Conservation (phyloP, 1,284 basidiomycete genomes). For the Tremellales sp. region DNA sequence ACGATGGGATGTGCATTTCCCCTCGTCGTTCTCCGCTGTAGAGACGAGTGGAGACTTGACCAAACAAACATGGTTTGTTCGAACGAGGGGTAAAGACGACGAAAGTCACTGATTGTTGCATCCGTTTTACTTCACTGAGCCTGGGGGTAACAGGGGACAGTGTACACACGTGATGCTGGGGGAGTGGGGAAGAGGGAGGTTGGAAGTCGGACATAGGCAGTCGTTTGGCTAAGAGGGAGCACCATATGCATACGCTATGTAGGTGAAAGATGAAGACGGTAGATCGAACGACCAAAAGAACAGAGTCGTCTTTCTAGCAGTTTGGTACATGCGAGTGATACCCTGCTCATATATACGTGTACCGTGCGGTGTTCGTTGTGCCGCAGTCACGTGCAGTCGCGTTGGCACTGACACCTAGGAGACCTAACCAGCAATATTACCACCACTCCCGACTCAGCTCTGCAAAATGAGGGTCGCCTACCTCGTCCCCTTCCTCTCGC, state of each 20-base stretch:
- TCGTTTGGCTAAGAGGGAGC: background rate
- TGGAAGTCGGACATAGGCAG: background rate
- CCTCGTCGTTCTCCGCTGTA: constrained; percentile 3
- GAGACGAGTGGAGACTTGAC: background rate
- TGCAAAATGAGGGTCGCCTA: constrained; percentile 2
- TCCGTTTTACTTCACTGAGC: constrained; percentile 42
- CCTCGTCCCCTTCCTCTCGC: constrained; percentile 9
- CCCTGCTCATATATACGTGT: too few relatives aligned
- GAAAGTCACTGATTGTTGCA: constrained; percentile 41
- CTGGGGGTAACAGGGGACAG: constrained; percentile 35
- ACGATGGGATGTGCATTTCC: constrained; percentile 11
- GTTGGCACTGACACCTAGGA: too few relatives aligned
- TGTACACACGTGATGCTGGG: constrained; percentile 41
- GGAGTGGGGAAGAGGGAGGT: background rate
- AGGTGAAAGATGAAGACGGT: too few relatives aligned
- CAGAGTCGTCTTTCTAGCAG: too few relatives aligned
- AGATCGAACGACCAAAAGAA: too few relatives aligned
- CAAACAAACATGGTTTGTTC: background rate
- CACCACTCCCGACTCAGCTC: too few relatives aligned
- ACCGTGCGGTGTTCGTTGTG: too few relatives aligned
- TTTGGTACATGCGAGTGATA: too few relatives aligned
- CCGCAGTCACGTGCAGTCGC: too few relatives aligned
- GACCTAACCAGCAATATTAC: too few relatives aligned
- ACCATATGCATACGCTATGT: too few relatives aligned
- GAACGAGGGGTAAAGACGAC: constrained; percentile 24